phyloP scores from a whole-genome alignment of 2,329 filamentous ascomycete species.

The Microdochium paspali region DNA sequence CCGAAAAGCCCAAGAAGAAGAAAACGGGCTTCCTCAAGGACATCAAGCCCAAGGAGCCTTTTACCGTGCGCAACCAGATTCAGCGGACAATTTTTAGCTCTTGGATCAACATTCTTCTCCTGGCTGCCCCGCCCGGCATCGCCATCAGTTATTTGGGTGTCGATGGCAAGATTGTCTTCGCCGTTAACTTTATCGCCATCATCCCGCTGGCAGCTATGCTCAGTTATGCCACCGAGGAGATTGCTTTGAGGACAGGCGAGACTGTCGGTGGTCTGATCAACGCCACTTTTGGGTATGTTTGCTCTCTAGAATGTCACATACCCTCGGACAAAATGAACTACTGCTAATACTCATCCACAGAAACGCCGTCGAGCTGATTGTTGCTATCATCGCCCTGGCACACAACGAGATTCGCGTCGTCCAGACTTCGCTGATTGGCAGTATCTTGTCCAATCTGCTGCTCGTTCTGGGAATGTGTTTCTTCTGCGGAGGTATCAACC shows the following conservation, averaged over 20 bases:
- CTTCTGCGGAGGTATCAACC: constrained; percentile 74
- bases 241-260: constrained; percentile 73
- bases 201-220: constrained; percentile 82
- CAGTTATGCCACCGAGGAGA: constrained; percentile 82
- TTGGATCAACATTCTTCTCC: constrained; percentile 75
- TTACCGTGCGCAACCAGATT: constrained; percentile 55
- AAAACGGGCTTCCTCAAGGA: constrained; percentile 31
- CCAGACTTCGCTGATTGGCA: constrained; percentile 85
- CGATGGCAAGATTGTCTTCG: constrained; percentile 47
- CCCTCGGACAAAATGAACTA: not conserved
- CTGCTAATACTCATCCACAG: constrained; percentile 23
- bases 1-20: constrained; percentile 29
- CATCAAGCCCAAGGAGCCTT: constrained; percentile 41
- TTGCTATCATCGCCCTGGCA: constrained; percentile 73
- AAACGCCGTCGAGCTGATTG: constrained; percentile 83
- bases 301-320: not conserved
- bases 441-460: constrained; percentile 83
- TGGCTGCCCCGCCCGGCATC: constrained; percentile 74
- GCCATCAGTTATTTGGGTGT: constrained; percentile 56
- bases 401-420: constrained; percentile 74
- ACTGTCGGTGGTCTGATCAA: constrained; percentile 83
- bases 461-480: constrained; percentile 89
- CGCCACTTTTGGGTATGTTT: constrained; percentile 69
- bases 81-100: constrained; percentile 69
- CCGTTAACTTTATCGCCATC: constrained; percentile 90